Base-by-base conservation (phyloP, 1,139 yeast genomes). In the Candida pseudoviswanathii region DNA sequence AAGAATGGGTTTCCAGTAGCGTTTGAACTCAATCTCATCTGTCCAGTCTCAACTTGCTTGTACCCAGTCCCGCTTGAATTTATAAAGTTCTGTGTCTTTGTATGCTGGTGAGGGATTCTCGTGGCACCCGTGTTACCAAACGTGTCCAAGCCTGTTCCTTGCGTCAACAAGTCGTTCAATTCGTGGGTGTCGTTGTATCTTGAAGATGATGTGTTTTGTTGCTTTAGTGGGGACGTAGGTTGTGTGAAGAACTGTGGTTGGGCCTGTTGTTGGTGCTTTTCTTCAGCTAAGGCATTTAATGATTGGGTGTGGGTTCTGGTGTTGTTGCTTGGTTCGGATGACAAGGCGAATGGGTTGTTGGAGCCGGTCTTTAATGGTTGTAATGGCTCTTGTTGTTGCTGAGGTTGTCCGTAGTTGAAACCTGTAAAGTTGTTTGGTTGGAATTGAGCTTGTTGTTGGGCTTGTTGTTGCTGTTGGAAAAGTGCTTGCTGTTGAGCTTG, bases 91-190 rank as follows among this genome's bases (percentile, higher is more conserved):
- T 86, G 84, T 6, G 95, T 84, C 58, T 81, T 83, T 1, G 98
- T 92, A 66, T 89, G 96, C 63, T 94, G 98, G 47, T 96, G 96
- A 9, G 98, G 96, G 51, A 94, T 81, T 71, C 97, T 84, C 29
- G 85, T 71, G 11, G 86, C 88, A 48, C 99, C 99, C 4, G 90
- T 86, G 67, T 94, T 94, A 68, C 99, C 99, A 67, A 89, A 94
- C 0, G 98, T 92, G 68, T 94, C 99, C 50, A 91, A 75, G 25
- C 97, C 98, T 0, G 96, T 89, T 36, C 97, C 97, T 49, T 85
- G 82, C 9, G 96, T 88, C 57, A 92, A 77, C 51, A 92, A 74
- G 52, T 81, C 80, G 68, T 92, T 91, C 62, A 92, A 79, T 57
- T 89, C 94, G 51, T 73, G 91, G 71, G 76, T 81, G 77, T 64